Evolutionary conservation across 2,329 filamentous ascomycete genomes (phyloP).

Genomic region (Pseudopithomyces chartarum): DNA sequence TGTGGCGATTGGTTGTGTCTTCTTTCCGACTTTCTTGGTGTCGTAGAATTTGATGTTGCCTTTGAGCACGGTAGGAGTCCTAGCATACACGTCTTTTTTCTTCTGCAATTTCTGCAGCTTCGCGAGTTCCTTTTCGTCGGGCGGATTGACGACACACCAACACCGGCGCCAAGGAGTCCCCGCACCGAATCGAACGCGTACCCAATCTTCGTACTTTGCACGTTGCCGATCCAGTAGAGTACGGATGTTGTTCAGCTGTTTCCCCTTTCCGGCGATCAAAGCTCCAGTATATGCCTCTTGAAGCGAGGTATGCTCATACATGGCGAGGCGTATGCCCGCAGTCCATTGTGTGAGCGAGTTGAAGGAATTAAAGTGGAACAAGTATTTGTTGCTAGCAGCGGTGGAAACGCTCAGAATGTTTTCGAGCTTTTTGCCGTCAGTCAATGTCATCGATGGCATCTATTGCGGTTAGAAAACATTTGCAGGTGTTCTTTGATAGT

Average conservation of each 20-base stretch:
- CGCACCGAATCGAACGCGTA: conserved; percentile 90
- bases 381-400: conserved; percentile 90
- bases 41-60: conserved; percentile 97
- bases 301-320: conserved; percentile 90
- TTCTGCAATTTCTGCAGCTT: conserved; percentile 81
- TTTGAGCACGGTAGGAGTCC: conserved; percentile 71
- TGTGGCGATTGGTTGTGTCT: conserved; percentile 85
- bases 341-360: conserved; percentile 96
- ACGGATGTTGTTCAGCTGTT: conserved; percentile 85
- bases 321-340: conserved; percentile 86
- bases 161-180: conserved; percentile 95
- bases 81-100: conserved; percentile 84
- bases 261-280: conserved; percentile 92
- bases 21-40: conserved; percentile 87
- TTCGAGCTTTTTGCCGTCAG: conserved; percentile 82
- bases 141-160: conserved; percentile 93
- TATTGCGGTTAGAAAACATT: conserved; percentile 28
- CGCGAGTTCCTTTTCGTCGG: conserved; percentile 88
- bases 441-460: conserved; percentile 79
- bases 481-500: not conserved
- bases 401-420: conserved; percentile 97
- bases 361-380: conserved; percentile 94
- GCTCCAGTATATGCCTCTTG: conserved; percentile 98
- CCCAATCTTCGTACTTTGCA: conserved; percentile 87
- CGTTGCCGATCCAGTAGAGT: conserved; percentile 82